These are phyloP conservation scores for Hygrocybe punicea DNA, from an alignment of 768 basidiomycete species.

Conservation along the genomic window DNA sequence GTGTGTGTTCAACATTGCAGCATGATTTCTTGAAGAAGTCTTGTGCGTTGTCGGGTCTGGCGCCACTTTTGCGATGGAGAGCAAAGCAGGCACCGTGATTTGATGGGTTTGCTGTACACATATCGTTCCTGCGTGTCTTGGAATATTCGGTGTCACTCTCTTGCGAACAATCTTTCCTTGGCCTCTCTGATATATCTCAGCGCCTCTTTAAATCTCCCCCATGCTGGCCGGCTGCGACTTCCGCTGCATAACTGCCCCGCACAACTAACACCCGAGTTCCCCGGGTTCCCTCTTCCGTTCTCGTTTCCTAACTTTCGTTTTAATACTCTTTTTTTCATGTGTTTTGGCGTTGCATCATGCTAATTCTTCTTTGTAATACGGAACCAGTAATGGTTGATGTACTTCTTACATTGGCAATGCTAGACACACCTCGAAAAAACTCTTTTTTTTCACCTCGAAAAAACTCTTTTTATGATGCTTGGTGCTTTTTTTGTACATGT, in stretches of 20 bases:
- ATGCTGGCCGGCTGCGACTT: background rate
- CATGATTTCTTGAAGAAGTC: constrained; percentile 93
- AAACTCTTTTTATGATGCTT: no score
- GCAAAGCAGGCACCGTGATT: constrained; percentile 54
- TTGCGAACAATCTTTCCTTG: background rate
- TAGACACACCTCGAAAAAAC: background rate
- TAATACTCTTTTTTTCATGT: background rate
- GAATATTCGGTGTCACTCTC: constrained; percentile 8
- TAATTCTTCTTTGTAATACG: constrained; percentile 5
- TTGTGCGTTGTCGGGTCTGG: constrained; percentile 76
- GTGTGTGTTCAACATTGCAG: constrained; percentile 42
- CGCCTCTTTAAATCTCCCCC: background rate
- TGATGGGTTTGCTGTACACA: constrained; percentile 3
- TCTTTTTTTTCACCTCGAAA: no score
- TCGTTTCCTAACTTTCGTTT: background rate
- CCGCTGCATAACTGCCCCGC: no score
- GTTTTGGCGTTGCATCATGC: constrained; percentile 12
- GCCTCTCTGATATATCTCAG: constrained; percentile 2
- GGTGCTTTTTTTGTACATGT: no score
- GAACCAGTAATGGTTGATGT: constrained; percentile 27
- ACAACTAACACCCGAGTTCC: background rate
- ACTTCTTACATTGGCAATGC: constrained; percentile 17
- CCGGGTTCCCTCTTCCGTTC: background rate
- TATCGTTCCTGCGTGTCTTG: background rate
- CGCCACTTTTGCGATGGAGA: constrained; percentile 80